Percentiles rank a stretch among this genome's conserved stretches.
Evolutionary conservation across 257 asterid species (phyloP).

Genomic region (Scutellaria barbata): DNA sequence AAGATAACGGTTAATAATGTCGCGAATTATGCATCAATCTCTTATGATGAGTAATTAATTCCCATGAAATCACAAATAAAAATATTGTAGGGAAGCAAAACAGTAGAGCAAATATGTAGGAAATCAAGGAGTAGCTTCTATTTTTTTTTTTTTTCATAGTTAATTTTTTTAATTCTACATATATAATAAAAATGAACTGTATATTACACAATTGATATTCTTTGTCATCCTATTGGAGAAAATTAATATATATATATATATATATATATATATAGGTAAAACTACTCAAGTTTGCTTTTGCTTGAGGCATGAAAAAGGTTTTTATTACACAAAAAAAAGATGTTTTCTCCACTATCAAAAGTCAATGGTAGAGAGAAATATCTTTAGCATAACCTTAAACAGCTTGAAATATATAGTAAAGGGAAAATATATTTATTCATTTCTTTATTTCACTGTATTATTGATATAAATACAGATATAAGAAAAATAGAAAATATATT

Average conservation of each 20-base stretch:
- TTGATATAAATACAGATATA: neutral
- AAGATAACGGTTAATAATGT: no score
- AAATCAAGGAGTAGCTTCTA: no score
- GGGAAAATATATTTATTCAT: no score
- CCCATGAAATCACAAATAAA: no score
- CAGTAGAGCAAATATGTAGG: no score
- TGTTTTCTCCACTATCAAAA: conserved; percentile 41
- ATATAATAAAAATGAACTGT: no score
- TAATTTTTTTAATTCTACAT: no score
- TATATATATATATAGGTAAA: conserved; percentile 36
- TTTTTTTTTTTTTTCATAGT: no score
- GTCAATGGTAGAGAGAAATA: conserved; percentile 23
- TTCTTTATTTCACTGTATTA: neutral
- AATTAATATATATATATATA: neutral
- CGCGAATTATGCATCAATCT: no score
- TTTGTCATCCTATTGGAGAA: conserved; percentile 32
- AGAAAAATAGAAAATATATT: no score
- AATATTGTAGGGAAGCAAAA: no score
- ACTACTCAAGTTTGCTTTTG: conserved; percentile 75
- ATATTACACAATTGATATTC: neutral
- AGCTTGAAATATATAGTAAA: neutral
- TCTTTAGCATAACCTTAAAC: neutral
- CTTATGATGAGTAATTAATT: no score
- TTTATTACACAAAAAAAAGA: conserved; percentile 32
- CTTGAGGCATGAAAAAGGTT: conserved; percentile 55